Evolutionary conservation across 225 moss, liverwort and hornwort genomes (phyloP).

Genomic region (Polytrichum commune): DNA sequence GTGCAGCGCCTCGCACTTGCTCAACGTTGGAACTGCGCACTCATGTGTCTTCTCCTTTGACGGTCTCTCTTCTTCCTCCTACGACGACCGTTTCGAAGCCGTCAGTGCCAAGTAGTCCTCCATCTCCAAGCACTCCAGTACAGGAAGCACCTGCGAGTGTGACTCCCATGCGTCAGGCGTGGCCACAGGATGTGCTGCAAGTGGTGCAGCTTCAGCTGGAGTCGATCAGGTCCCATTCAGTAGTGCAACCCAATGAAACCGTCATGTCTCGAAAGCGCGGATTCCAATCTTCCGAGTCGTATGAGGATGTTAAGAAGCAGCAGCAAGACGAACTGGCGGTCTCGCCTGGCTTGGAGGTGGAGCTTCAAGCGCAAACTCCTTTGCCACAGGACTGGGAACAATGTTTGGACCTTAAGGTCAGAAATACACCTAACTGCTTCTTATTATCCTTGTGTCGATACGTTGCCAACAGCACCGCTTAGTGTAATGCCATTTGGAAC

Average conservation of each 20-base stretch:
- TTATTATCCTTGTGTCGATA: not conserved
- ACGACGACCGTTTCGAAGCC: constrained; percentile 14
- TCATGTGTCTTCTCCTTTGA: constrained; percentile 26
- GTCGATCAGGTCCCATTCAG: constrained; percentile 44
- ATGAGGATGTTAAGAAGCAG: constrained; percentile 5
- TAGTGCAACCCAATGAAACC: constrained; percentile 14
- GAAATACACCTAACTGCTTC: not conserved
- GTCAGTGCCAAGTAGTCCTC: constrained; percentile 24
- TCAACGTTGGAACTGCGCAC: constrained; percentile 56
- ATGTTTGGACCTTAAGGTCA: constrained; percentile 48
- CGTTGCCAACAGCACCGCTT: not conserved
- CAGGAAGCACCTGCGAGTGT: constrained; percentile 36
- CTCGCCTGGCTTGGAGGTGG: constrained; percentile 34
- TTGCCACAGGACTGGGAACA: constrained; percentile 62
- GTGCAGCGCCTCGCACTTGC: constrained; percentile 60
- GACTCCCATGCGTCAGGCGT: constrained; percentile 37
- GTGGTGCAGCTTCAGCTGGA: constrained; percentile 51
- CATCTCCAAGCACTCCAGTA: constrained; percentile 45
- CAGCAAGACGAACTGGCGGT: not conserved
- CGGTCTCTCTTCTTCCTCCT: constrained; percentile 18
- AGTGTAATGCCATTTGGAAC: too few relatives aligned
- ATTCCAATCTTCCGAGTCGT: constrained; percentile 18
- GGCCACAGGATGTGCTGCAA: constrained; percentile 54
- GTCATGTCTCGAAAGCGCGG: constrained; percentile 27
- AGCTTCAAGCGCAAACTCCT: constrained; percentile 41